Evolutionary conservation across 1,284 basidiomycete species (phyloP).

Genomic region (Cutaneotrichosporon arboriforme): DNA sequence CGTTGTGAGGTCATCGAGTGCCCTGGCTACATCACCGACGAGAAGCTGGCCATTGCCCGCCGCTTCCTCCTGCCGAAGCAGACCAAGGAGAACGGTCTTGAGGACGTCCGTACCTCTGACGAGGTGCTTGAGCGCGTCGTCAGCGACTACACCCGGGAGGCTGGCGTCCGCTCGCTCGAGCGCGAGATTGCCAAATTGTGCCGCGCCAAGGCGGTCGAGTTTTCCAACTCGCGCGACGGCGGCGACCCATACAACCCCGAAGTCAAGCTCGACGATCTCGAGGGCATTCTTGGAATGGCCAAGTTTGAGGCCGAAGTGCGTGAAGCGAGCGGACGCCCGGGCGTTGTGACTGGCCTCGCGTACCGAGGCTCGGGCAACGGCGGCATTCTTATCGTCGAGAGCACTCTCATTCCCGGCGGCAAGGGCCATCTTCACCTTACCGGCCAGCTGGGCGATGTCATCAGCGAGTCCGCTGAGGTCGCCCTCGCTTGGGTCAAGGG

Average conservation of each 20-base stretch:
- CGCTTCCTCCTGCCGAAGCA: conserved; percentile 90
- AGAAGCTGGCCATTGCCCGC: conserved; percentile 85
- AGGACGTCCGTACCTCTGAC: conserved; percentile 63
- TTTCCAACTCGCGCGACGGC: conserved; percentile 51
- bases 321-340: conserved; percentile 28
- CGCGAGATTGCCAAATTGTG: conserved; percentile 79
- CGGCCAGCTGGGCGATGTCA: conserved; percentile 95
- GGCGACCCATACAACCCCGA: conserved; percentile 56
- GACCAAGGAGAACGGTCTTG: conserved; percentile 81
- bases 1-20: conserved; percentile 96
- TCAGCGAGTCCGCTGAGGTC: conserved; percentile 91
- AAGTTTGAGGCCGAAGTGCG: conserved; percentile 68
- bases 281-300: conserved; percentile 74
- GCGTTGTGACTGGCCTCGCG: conserved; percentile 41
- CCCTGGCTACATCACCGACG: conserved; percentile 89
- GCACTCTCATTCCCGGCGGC: conserved; percentile 34
- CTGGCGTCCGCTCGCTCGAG: conserved; percentile 86
- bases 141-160: conserved; percentile 92
- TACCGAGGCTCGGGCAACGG: conserved; percentile 69
- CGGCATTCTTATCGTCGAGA: conserved; percentile 60
- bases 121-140: conserved; percentile 77
- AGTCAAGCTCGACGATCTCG: conserved; percentile 69
- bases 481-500: conserved; percentile 86
- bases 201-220: conserved; percentile 81
- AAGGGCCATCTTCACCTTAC: conserved; percentile 52